phyloP scores from a whole-genome alignment of 495 filamentous ascomycete genomes.

The Amphirosellinia nigrospora region DNA sequence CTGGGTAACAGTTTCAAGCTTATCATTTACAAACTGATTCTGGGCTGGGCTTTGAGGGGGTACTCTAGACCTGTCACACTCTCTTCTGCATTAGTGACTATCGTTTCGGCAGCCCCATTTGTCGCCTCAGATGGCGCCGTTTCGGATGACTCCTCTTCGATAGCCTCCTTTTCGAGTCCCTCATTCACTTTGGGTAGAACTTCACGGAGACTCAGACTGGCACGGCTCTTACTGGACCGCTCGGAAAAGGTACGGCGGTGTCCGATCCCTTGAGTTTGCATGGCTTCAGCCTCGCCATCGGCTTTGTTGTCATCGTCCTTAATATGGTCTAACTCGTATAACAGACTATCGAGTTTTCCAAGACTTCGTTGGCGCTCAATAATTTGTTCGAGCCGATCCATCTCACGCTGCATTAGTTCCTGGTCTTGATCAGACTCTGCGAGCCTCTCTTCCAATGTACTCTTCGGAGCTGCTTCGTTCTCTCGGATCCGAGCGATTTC shows the following conservation, averaged over 20 bases:
- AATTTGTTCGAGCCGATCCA: conserved; percentile 91
- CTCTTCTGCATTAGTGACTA: conserved; percentile 40
- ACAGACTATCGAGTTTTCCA: conserved; percentile 88
- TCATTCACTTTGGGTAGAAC: conserved; percentile 53
- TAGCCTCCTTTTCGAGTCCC: conserved; percentile 48
- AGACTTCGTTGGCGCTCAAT: conserved; percentile 94
- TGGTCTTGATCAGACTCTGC: conserved; percentile 96
- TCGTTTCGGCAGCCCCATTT: conserved; percentile 13
- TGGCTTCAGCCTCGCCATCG: conserved; percentile 36
- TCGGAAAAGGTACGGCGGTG: conserved; percentile 52
- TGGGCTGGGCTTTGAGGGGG: conserved; percentile 75
- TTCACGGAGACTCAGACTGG: conserved; percentile 56
- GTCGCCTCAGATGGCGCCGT: not conserved
- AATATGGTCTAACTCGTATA: conserved; percentile 87
- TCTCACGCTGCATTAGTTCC: conserved; percentile 95
- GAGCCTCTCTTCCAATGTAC: conserved; percentile 95
- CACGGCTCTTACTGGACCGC: conserved; percentile 58
- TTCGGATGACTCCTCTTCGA: conserved; percentile 37
- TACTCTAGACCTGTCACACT: conserved; percentile 34
- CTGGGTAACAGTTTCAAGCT: conserved; percentile 88
- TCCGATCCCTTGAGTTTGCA: conserved; percentile 48
- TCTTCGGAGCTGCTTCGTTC: conserved; percentile 87
- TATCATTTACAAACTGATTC: conserved; percentile 85
- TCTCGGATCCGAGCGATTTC: conserved; percentile 90
- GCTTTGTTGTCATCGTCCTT: conserved; percentile 62